Evolutionary conservation across 2,329 filamentous ascomycete species (phyloP), one percentile per base, ranked within the genome.

Genomic region (Fusarium graminum): DNA sequence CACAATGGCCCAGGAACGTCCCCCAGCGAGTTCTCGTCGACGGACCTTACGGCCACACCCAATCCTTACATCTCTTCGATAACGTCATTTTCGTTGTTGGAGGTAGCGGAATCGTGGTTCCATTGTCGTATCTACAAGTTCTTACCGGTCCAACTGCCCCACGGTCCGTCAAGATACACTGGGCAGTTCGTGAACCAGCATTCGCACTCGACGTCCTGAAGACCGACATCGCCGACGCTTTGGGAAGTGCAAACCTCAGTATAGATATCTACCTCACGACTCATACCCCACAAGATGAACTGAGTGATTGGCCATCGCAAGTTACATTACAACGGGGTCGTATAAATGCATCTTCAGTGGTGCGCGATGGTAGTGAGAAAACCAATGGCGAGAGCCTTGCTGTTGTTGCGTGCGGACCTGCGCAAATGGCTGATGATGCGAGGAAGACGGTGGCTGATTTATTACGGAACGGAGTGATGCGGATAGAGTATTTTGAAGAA

Each of bases 401-500:
- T 0, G 74, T 83, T 1, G 74, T 83, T 13, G 79, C 79, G 1
- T 83, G 81, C 55, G 81, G 81, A 0, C 81, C 81, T 12, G 77
- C 75, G 3, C 74, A 69, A 34, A 80, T 83, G 80, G 80, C 79
- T 0, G 81, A 83, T 57, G 79, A 81, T 29, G 74, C 80, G 4
- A 70, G 81, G 40, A 65, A 63, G 43, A 77, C 79, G 0, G 79
- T 80, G 0, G 74, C 77, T 0, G 68, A 72, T 3, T 65, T 74
- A 14, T 58, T 82, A 17, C 64, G 60, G 3, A 61, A 62, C 7
- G 73, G 74, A 0, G 66, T 64, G 10, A 67, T 63, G 9, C 50
- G 63, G 22, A 63, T 81, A 52, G 78, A 81, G 13, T 82, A 81
- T 36, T 81, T 81, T 53, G 78, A 82, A 28, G 80, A 82, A 67